Evolutionary conservation across 2,329 filamentous ascomycete species (phyloP), one percentile per base, ranked within the genome.

Genomic region (Lecanosticta acicola): DNA sequence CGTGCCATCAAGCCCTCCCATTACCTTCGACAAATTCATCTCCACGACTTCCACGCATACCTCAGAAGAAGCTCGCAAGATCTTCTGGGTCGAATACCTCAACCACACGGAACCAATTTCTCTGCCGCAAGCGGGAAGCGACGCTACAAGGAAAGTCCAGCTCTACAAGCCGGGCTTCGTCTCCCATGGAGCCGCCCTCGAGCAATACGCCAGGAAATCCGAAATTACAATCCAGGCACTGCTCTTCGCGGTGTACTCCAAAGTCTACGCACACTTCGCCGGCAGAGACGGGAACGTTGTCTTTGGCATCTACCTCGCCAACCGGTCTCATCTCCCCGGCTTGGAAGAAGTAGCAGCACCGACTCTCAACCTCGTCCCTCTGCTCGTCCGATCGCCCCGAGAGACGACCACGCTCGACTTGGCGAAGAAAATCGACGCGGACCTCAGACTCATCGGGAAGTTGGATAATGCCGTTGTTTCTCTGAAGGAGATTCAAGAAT

Each of bases 231-330:
- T 85, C 1, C 89, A 95, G 54, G 75, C 86, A 0, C 62, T 93
- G 0, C 82, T 95, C 62, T 79, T 94, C 46, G 87, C 87, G 0
- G 73, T 77, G 0, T 86, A 84, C 53, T 79, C 85, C 2, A 78
- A 74, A 51, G 59, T 73, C 4, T 72, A 76, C 58, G 59, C 66
- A 49, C 3, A 48, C 55, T 59, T 70, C 26, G 7, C 43, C 3
- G 19, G 21, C 18, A 5, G 43, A 3, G 48, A 43, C 4, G 32
- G 59, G 4, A 70, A 78, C 32, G 65, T 86, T 1, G 68, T 87
- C 0, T 75, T 95, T 41, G 90, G 89, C 1, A 67, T 95, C 17
- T 96, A 95, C 64, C 77, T 94, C 7, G 86, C 88, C 34, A 94
- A 94, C 62, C 78, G 88, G 41, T 74, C 76, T 0, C 70, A 77